Percentiles rank a stretch among this genome's conserved stretches.
These are phyloP conservation scores for Dendrobium chrysotoxum DNA, from an alignment of 106 monocot species.

Conservation along the genomic window DNA sequence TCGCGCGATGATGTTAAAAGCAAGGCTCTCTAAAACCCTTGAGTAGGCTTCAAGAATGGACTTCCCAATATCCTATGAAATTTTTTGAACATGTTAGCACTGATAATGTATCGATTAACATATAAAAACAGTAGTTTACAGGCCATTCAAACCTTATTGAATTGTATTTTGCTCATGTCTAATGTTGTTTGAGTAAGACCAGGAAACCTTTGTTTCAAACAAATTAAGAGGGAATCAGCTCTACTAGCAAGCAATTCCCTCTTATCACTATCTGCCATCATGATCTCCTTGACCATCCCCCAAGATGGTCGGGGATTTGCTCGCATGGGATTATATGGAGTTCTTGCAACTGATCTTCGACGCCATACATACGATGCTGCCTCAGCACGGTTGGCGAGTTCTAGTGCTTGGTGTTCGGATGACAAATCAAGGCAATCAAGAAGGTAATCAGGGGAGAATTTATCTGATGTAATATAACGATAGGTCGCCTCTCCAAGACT, in stretches of 20 bases:
- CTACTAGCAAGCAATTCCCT: slow-evolving; percentile 77
- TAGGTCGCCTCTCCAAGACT: slow-evolving; percentile 73
- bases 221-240: slow-evolving; percentile 72
- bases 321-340: slow-evolving; percentile 14
- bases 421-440: slow-evolving; percentile 80
- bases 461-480: slow-evolving; percentile 72
- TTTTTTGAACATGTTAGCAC: not conserved
- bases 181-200: slow-evolving; percentile 78
- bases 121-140: not conserved
- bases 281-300: slow-evolving; percentile 67
- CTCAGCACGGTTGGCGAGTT: slow-evolving; percentile 86
- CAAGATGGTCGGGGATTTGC: slow-evolving; percentile 39
- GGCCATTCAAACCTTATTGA: slow-evolving; percentile 54
- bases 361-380: slow-evolving; percentile 77
- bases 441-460: slow-evolving; percentile 79
- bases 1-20: slow-evolving; percentile 81
- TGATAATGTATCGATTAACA: not conserved
- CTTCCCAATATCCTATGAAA: slow-evolving; percentile 79
- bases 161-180: slow-evolving; percentile 93
- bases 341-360: slow-evolving; percentile 22
- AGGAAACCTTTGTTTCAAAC: slow-evolving; percentile 89
- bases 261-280: slow-evolving; percentile 54
- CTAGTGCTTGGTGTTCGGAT: slow-evolving; percentile 82
- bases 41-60: slow-evolving; percentile 93
- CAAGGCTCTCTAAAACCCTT: slow-evolving; percentile 88